These are phyloP conservation scores for Prinsepia uniflora DNA, from an alignment of 306 rosid species.

Conservation along the genomic window DNA sequence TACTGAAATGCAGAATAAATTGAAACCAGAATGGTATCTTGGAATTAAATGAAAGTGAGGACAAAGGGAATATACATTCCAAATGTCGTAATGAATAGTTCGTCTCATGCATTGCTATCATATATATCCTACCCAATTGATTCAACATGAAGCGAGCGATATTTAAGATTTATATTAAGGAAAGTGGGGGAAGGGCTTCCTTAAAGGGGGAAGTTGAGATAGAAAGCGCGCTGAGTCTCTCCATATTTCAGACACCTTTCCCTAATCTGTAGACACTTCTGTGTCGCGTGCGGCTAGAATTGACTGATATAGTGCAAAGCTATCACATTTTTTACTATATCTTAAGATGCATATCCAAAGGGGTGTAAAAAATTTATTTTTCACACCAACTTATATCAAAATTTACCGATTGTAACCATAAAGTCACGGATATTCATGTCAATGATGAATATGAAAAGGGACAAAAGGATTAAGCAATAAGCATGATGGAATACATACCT, in stretches of 20 bases:
- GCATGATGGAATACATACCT: constrained; percentile 41
- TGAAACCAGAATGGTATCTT: not conserved
- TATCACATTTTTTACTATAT: not conserved
- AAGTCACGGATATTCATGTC: not conserved
- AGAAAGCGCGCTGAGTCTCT: too few relatives aligned
- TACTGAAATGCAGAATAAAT: constrained; percentile 7
- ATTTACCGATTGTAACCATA: not conserved
- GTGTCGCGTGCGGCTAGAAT: not conserved
- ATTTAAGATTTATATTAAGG: not conserved
- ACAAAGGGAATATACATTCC: not conserved
- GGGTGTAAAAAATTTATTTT: not conserved
- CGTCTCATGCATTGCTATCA: not conserved
- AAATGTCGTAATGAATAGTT: too few relatives aligned
- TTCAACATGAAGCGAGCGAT: not conserved
- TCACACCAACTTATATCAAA: not conserved
- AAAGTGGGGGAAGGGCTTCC: too few relatives aligned
- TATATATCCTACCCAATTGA: not conserved
- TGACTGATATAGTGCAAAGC: not conserved
- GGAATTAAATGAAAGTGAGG: not conserved
- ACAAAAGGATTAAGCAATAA: not conserved
- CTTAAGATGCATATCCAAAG: not conserved
- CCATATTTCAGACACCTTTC: not conserved
- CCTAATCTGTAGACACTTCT: not conserved
- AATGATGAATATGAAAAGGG: not conserved
- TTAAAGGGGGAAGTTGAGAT: too few relatives aligned